Conservation (phyloP, 345 rosid species). For the Noccaea caerulescens region DNA sequence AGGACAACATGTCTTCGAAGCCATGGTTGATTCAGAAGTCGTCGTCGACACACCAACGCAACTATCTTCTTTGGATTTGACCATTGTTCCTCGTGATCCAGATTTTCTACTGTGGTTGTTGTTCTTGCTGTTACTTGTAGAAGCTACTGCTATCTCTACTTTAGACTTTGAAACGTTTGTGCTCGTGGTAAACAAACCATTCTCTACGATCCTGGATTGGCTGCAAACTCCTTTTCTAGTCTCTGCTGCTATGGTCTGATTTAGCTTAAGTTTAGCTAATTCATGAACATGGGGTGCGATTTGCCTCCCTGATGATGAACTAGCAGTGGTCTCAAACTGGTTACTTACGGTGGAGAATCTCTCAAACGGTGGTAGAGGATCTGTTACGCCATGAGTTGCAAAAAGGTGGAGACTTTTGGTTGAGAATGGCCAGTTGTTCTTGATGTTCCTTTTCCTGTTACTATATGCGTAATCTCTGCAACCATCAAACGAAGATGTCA, state of each 20-base stretch:
- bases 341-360: conserved; percentile 48
- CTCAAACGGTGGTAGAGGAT: conserved; percentile 89
- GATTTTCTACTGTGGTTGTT: conserved; percentile 62
- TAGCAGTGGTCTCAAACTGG: conserved; percentile 44
- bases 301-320: conserved; percentile 45
- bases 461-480: conserved; percentile 90
- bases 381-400: conserved; percentile 83
- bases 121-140: conserved; percentile 46
- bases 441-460: conserved; percentile 74
- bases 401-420: conserved; percentile 72
- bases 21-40: conserved; percentile 55
- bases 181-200: conserved; percentile 57
- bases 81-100: conserved; percentile 57
- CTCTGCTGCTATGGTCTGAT: conserved; percentile 42
- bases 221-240: conserved; percentile 40
- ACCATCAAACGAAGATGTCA: not conserved
- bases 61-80: conserved; percentile 69
- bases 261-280: conserved; percentile 41
- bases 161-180: conserved; percentile 59
- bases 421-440: conserved; percentile 93
- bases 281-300: conserved; percentile 38
- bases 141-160: conserved; percentile 46
- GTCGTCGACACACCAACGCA: conserved; percentile 14
- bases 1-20: conserved; percentile 95
- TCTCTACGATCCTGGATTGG: conserved; percentile 51